Evolutionary conservation across 345 rosid genomes (phyloP).

Genomic region (Raphanus raphanistrum): DNA sequence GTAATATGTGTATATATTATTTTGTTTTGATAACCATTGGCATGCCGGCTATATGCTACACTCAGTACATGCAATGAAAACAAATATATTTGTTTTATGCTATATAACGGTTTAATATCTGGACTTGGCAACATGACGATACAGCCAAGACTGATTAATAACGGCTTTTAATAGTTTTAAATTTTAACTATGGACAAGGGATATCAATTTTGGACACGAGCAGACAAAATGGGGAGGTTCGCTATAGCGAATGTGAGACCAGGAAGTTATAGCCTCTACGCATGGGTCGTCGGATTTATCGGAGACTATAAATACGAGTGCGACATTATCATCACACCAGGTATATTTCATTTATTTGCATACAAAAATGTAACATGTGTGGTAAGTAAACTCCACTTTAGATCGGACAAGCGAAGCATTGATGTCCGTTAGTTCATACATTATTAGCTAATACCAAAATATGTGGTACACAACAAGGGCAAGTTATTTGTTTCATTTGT

Average conservation of each 20-base stretch:
- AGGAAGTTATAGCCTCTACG: slow-evolving; percentile 65
- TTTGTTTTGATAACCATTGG: not conserved
- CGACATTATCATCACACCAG: slow-evolving; percentile 51
- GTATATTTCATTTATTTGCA: slow-evolving; percentile 33
- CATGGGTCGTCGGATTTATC: slow-evolving; percentile 66
- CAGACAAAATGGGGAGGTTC: slow-evolving; percentile 60
- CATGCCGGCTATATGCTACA: not conserved
- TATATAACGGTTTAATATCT: not conserved
- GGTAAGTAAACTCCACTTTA: not conserved
- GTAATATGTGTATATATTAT: slow-evolving; percentile 28
- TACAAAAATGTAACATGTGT: not conserved
- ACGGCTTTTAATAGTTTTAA: not conserved
- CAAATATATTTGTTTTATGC: not conserved
- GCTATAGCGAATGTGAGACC: slow-evolving; percentile 56
- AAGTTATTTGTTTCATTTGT: not conserved
- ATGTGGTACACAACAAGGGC: not conserved
- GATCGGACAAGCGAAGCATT: not conserved
- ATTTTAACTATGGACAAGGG: slow-evolving; percentile 48
- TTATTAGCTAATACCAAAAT: not conserved
- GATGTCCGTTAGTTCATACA: not conserved
- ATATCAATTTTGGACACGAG: slow-evolving; percentile 79
- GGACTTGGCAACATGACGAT: not conserved
- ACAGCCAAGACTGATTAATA: not conserved
- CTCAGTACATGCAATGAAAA: not conserved
- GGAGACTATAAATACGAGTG: slow-evolving; percentile 57